Evolutionary conservation across 371 early-diverging fungal species (phyloP).

Genomic region (Mucor indicus): DNA sequence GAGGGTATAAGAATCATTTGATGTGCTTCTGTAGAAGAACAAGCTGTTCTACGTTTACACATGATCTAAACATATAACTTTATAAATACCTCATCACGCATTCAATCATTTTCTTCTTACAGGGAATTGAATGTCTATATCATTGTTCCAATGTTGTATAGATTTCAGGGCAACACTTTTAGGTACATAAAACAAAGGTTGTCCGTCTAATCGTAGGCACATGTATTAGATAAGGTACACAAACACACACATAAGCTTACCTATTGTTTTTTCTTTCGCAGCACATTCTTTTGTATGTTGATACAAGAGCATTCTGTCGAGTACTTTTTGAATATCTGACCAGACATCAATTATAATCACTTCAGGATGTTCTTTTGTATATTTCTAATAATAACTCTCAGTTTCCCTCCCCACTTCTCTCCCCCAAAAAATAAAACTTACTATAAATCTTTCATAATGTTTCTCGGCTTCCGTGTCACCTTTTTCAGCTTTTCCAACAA

Average conservation of each 20-base stretch:
- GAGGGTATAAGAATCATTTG: slow-evolving; percentile 45
- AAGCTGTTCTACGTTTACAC: slow-evolving; percentile 47
- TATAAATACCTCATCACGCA: too few species aligned
- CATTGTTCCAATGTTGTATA: slow-evolving; percentile 11
- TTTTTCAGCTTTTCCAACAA: slow-evolving; percentile 29
- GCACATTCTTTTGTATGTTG: slow-evolving; percentile 18
- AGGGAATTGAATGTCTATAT: slow-evolving; percentile 24
- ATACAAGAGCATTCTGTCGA: slow-evolving; percentile 31
- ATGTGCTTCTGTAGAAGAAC: slow-evolving; percentile 42
- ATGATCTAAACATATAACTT: slow-evolving; percentile 18
- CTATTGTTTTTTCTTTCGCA: slow-evolving; percentile 2
- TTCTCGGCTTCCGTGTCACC: slow-evolving; percentile 26
- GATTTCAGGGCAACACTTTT: slow-evolving; percentile 18
- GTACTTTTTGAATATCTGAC: slow-evolving; percentile 30
- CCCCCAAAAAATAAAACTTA: too few species aligned
- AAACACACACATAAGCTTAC: too few species aligned
- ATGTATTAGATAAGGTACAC: too few species aligned
- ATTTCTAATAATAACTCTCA: too few species aligned
- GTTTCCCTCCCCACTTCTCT: too few species aligned
- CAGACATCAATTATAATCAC: slow-evolving; percentile 38
- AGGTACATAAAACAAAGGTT: slow-evolving; percentile 30
- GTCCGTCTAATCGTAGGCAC: slow-evolving; percentile 9
- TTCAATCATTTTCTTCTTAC: too few species aligned
- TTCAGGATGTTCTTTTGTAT: slow-evolving; percentile 26
- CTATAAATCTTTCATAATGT: slow-evolving; percentile 31